Evolutionary conservation across 2,329 filamentous ascomycete species (phyloP).

Genomic region (Lizonia empirigonia): DNA sequence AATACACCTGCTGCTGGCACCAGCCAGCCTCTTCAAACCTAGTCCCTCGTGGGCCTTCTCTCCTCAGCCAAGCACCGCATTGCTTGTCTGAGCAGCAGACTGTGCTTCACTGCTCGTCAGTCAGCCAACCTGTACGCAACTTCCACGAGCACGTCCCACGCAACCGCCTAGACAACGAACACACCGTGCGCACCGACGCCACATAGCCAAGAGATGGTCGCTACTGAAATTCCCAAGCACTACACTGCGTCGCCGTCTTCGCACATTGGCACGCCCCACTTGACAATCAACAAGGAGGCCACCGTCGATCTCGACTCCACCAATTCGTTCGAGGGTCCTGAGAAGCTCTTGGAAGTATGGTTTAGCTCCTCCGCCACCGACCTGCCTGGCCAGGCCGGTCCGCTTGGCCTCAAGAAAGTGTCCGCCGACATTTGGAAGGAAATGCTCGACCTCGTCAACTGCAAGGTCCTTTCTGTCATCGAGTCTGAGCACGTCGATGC

Average conservation of each 20-base stretch:
- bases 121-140: conserved; percentile 27
- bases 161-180: conserved; percentile 16
- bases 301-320: conserved; percentile 89
- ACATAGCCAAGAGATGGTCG: conserved; percentile 73
- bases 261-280: conserved; percentile 77
- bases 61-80: conserved; percentile 91
- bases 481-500: conserved; percentile 94
- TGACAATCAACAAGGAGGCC: conserved; percentile 97
- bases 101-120: conserved; percentile 74
- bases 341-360: conserved; percentile 99
- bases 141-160: conserved; percentile 7
- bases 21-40: conserved; percentile 74
- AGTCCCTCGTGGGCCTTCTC: conserved; percentile 85
- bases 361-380: conserved; percentile 80
- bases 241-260: conserved; percentile 82
- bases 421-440: conserved; percentile 85
- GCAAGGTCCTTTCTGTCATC: conserved; percentile 94
- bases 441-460: conserved; percentile 98
- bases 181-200: conserved; percentile 30
- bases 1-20: conserved; percentile 74
- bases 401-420: conserved; percentile 84
- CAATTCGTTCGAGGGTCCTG: conserved; percentile 97
- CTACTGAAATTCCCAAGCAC: conserved; percentile 76
- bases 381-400: conserved; percentile 71
- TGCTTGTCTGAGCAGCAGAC: conserved; percentile 97